A percentile compares a stretch with the other conserved stretches of the same genome.
Conservation (phyloP, 139 green algal genomes). For the Picochlorum sp. region DNA sequence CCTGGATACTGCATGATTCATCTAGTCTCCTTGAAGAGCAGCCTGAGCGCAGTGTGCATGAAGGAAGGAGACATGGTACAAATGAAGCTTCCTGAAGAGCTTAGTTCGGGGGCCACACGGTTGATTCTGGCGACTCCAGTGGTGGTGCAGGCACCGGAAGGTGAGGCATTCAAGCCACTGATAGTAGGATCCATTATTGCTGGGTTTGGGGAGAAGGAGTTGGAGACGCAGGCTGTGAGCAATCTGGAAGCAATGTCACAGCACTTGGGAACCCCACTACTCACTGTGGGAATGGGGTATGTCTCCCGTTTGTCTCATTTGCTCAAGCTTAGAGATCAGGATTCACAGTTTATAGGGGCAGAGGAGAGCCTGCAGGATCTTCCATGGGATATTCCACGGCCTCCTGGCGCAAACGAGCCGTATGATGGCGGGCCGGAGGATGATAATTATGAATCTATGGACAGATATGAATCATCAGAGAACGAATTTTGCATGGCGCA, state of each 20-base stretch:
- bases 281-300: conserved; percentile 1
- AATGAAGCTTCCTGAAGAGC: background rate
- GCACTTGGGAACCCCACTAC: background rate
- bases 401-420: background rate
- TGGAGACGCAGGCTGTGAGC: background rate
- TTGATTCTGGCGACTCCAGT: conserved; percentile 6
- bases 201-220: background rate
- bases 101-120: too few species aligned
- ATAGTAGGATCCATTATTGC: conserved; percentile 15
- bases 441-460: too few species aligned
- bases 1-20: background rate
- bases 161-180: background rate
- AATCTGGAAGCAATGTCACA: background rate
- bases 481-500: too few species aligned
- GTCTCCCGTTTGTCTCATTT: conserved; percentile 5
- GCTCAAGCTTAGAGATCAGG: conserved; percentile 5
- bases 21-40: conserved; percentile 8
- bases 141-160: background rate
- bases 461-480: too few species aligned
- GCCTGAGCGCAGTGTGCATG: conserved; percentile 11
- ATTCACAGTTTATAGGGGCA: background rate
- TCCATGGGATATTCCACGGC: conserved; percentile 5
- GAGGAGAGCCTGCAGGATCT: conserved; percentile 12
- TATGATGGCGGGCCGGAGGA: background rate
- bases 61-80: background rate